Percentiles rank a stretch among this genome's conserved stretches.
phyloP scores from a whole-genome alignment of 331 rosid species.

The Pyracantha coccinea region DNA sequence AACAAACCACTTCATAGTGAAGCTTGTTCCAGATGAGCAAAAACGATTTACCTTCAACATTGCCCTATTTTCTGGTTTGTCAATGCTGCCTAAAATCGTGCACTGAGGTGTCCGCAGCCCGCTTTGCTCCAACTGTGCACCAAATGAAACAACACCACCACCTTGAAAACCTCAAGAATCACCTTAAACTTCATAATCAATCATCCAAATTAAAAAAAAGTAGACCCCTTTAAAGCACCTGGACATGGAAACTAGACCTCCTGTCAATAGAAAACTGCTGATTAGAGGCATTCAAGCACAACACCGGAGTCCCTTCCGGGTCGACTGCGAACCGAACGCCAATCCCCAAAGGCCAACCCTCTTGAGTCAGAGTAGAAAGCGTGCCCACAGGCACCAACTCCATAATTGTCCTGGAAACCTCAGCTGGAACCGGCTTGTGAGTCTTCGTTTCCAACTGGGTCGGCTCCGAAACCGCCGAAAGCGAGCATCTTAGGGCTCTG shows the following conservation, averaged over 20 bases:
- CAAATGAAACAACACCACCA: conserved; percentile 13
- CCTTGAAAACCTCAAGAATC: not conserved
- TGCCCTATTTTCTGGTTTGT: conserved; percentile 50
- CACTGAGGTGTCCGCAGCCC: conserved; percentile 87
- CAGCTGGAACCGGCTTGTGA: conserved; percentile 64
- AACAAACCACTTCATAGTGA: not conserved
- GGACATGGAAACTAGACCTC: conserved; percentile 76
- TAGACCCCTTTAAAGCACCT: conserved; percentile 30
- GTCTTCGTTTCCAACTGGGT: conserved; percentile 37
- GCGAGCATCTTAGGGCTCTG: conserved; percentile 40
- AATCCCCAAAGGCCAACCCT: conserved; percentile 67
- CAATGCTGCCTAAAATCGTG: conserved; percentile 69
- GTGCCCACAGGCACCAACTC: conserved; percentile 68
- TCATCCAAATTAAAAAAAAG: not conserved
- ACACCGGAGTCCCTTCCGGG: conserved; percentile 65
- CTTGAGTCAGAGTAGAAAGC: conserved; percentile 46
- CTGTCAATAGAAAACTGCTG: conserved; percentile 22
- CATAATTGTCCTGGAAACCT: conserved; percentile 80
- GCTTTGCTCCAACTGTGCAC: conserved; percentile 50
- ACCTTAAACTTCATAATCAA: not conserved
- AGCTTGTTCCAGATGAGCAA: not conserved
- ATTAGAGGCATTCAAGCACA: conserved; percentile 41
- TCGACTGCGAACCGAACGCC: conserved; percentile 83
- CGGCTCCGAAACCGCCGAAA: conserved; percentile 37
- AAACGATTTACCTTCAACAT: conserved; percentile 31